phyloP scores from a whole-genome alignment of 2,329 filamentous ascomycete genomes.

The Penicillium nordicum region DNA sequence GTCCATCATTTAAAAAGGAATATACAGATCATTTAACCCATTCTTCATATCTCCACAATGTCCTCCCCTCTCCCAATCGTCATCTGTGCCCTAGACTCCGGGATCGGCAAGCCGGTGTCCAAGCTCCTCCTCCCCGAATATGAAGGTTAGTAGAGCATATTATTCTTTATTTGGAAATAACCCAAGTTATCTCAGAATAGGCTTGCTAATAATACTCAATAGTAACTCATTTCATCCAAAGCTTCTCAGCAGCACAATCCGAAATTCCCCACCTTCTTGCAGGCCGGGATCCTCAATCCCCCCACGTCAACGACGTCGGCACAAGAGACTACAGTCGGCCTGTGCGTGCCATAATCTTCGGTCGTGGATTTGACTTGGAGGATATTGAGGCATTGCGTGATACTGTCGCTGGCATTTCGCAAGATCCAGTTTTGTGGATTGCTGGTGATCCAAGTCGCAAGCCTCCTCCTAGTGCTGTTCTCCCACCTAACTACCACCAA shows the following conservation, averaged over 20 bases:
- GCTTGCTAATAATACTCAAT: neutral
- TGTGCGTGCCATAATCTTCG: conserved; percentile 26
- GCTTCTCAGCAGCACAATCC: conserved; percentile 8
- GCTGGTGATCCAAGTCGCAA: no score
- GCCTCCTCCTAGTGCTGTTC: no score
- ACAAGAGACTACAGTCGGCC: conserved; percentile 25
- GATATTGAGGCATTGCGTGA: no score
- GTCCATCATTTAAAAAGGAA: no score
- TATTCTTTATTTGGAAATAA: neutral
- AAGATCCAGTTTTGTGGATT: no score
- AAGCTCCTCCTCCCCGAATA: conserved; percentile 17
- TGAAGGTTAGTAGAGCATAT: conserved; percentile 15
- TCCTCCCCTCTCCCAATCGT: conserved; percentile 14
- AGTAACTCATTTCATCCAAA: conserved; percentile 27
- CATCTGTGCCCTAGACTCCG: conserved; percentile 15
- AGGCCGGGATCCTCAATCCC: conserved; percentile 12
- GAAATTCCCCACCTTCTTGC: no score
- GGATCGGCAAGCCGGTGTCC: conserved; percentile 16
- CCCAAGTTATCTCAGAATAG: no score
- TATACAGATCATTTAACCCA: no score
- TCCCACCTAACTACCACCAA: no score
- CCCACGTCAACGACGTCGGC: conserved; percentile 22
- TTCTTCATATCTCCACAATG: neutral
- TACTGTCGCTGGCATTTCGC: no score
- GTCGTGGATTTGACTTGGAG: conserved; percentile 19